phyloP scores from a whole-genome alignment of 306 rosid genomes.

The Gastrolobium villosum region DNA sequence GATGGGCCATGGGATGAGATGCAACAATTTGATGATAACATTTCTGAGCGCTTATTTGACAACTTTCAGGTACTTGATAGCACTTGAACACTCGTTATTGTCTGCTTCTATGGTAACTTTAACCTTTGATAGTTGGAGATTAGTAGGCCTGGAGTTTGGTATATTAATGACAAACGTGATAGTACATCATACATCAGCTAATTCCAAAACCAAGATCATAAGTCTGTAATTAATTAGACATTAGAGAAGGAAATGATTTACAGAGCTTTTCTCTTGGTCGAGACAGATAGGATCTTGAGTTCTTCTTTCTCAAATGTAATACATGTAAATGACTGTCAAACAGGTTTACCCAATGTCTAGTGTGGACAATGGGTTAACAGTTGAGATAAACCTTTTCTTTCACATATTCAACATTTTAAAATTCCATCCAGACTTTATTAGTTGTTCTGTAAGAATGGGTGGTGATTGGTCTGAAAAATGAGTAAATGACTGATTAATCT shows the following conservation, averaged over 20 bases:
- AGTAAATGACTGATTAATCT: conserved; percentile 6
- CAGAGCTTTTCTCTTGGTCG: conserved; percentile 20
- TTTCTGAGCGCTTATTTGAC: conserved; percentile 85
- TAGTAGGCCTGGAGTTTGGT: neutral
- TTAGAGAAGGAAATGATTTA: conserved; percentile 19
- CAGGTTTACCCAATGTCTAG: neutral
- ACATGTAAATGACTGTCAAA: neutral
- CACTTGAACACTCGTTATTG: conserved; percentile 24
- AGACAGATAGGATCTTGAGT: neutral
- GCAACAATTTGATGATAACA: conserved; percentile 86
- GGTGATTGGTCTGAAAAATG: conserved; percentile 5
- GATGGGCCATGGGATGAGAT: conserved; percentile 99
- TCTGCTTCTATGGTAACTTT: conserved; percentile 7
- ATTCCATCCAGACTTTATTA: neutral
- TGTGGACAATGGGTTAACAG: neutral
- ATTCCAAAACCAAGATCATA: conserved; percentile 9
- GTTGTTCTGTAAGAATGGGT: conserved; percentile 29
- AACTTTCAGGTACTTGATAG: conserved; percentile 82
- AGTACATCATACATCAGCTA: neutral
- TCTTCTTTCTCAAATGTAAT: neutral
- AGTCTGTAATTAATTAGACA: neutral
- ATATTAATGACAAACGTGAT: conserved; percentile 13
- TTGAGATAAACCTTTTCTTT: neutral
- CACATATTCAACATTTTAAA: conserved; percentile 4
- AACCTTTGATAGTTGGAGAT: conserved; percentile 16